Base-by-base conservation (phyloP, 2,329 filamentous ascomycete species). In the Aspergillus uvarum region DNA sequence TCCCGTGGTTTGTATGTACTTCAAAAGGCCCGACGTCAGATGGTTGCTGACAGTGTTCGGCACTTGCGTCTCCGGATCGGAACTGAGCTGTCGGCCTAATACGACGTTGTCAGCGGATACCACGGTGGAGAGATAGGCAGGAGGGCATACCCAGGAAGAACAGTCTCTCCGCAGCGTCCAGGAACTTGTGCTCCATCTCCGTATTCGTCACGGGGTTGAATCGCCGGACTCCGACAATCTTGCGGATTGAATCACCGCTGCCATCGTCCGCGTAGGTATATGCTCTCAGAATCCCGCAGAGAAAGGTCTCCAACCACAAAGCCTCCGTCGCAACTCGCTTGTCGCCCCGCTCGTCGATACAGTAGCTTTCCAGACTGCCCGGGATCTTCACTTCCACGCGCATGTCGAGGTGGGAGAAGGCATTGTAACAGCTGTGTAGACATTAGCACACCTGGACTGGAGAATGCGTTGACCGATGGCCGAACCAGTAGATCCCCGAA, bases 121-220 rank as follows among this genome's bases (percentile, higher is more conserved):
- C n/a, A 1, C 6, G 7, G 29, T n/a, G 7, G 12, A 5, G 35
- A 12, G 14, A 2, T 16, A 12, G 4, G 19, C 4, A 35, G 12
- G 59, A n/a, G 19, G 19, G 22, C 66, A 61, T 68, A 91, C 92
- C 94, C 77, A 90, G 87, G 79, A 98, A 98, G 78, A 99, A 99
- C 32, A 99, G 83, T 70, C 90, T 89, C 78, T 99, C 95, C 11
- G 95, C 95, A 21, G 95, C 92, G 70, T 96, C 90, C 47, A 99
- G 82, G 74, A 99, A 99, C 65, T 91, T 91, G 74, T 99, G 95
- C 77, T 99, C 95, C 62, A 92, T 92, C 76, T 99, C 95, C n/a
- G 95, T 98, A 76, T 91, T 98, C 51, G 92, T 97, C 62, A 99
- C 91, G 1, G 95, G 95, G 73, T 99, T 99, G 83, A 99, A 98